Conservation (phyloP, 805 yeast genomes). For the Starmerella stigmatis region DNA sequence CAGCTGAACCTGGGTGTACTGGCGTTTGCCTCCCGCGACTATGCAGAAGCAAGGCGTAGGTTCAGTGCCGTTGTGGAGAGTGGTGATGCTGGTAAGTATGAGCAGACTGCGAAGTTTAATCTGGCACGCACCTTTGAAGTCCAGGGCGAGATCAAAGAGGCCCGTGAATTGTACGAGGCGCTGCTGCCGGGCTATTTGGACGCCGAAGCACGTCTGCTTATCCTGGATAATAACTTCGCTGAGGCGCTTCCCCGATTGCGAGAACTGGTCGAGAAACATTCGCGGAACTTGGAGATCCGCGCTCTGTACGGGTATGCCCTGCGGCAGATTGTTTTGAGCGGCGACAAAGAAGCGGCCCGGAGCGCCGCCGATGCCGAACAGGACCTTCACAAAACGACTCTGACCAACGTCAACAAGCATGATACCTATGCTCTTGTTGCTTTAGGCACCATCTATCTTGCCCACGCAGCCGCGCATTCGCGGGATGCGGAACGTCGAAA, state of each 20-base stretch:
- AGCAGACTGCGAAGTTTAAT: constrained; percentile 52
- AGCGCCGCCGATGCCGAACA: constrained; percentile 54
- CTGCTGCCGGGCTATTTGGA: constrained; percentile 9
- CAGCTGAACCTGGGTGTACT: constrained; percentile 80
- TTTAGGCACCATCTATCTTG: constrained; percentile 74
- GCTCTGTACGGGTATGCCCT: constrained; percentile 90
- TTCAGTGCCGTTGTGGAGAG: constrained; percentile 1
- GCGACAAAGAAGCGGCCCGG: constrained; percentile 21
- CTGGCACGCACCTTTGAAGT: constrained; percentile 64
- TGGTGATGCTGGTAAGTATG: constrained; percentile 37
- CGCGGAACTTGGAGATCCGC: constrained; percentile 67
- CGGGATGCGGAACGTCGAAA: constrained; percentile 47
- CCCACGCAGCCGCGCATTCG: constrained; percentile 52
- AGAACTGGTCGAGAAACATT: constrained; percentile 25
- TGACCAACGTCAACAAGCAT: constrained; percentile 66
- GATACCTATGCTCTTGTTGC: constrained; percentile 84
- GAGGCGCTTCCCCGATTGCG: background rate
- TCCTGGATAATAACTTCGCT: background rate
- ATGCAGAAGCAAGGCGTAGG: constrained; percentile 40
- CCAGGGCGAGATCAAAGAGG: constrained; percentile 33
- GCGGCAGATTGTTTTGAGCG: constrained; percentile 23
- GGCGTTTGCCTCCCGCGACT: constrained; percentile 54
- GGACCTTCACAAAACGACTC: constrained; percentile 71
- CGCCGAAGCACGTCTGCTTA: constrained; percentile 16
- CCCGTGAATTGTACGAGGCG: constrained; percentile 37